Percentiles rank a stretch among this genome's conserved stretches.
phyloP scores from a whole-genome alignment of 441 rosid genomes.

The Daphne laureola region DNA sequence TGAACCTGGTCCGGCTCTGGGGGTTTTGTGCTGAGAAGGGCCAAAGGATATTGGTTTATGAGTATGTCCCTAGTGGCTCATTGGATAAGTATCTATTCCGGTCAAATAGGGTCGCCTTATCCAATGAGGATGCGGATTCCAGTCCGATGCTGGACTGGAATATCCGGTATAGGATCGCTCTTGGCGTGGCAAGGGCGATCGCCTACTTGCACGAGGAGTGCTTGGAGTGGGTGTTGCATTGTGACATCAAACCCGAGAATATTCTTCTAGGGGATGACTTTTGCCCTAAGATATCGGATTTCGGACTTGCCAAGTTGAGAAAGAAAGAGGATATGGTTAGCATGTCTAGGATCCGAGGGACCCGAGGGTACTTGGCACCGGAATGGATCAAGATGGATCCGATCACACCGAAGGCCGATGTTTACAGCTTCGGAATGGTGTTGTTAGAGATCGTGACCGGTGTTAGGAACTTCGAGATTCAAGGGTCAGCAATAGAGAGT shows the following conservation, averaged over 20 bases:
- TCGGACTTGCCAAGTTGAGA: slow-evolving; percentile 59
- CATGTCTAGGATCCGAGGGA: slow-evolving; percentile 63
- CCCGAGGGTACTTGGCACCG: slow-evolving; percentile 73
- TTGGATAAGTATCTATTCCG: slow-evolving; percentile 48
- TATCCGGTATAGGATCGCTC: slow-evolving; percentile 48
- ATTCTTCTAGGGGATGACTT: slow-evolving; percentile 68
- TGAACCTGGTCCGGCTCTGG: slow-evolving; percentile 61
- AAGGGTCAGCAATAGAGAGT: slow-evolving; percentile 34
- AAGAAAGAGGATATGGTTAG: slow-evolving; percentile 62
- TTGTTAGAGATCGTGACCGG: slow-evolving; percentile 55
- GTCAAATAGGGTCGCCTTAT: slow-evolving; percentile 13
- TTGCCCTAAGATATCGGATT: slow-evolving; percentile 65
- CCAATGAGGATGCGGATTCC: slow-evolving; percentile 9
- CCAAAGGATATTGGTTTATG: slow-evolving; percentile 50
- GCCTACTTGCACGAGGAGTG: slow-evolving; percentile 71
- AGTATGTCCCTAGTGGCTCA: slow-evolving; percentile 58
- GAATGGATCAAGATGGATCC: slow-evolving; percentile 59
- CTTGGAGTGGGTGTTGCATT: slow-evolving; percentile 66
- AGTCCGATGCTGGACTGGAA: slow-evolving; percentile 54
- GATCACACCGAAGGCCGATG: slow-evolving; percentile 57
- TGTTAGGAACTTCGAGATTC: slow-evolving; percentile 39
- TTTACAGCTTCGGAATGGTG: slow-evolving; percentile 70
- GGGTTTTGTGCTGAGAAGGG: slow-evolving; percentile 72
- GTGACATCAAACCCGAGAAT: slow-evolving; percentile 67
- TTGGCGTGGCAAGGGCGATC: slow-evolving; percentile 61